Evolutionary conservation across 345 rosid genomes (phyloP).

Genomic region (Salix koriyanagi): DNA sequence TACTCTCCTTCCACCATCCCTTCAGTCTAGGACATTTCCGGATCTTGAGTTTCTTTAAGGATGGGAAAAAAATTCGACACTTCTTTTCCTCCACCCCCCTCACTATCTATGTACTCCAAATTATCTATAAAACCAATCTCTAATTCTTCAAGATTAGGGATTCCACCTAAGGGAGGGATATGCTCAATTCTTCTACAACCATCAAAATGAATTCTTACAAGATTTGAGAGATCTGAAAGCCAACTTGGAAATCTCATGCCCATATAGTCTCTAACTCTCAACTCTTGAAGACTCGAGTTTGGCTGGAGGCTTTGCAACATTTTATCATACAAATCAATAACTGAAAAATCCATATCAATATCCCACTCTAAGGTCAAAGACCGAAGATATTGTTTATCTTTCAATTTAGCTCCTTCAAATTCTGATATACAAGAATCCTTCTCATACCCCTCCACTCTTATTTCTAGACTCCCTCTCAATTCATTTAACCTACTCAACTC

Average conservation of each 20-base stretch:
- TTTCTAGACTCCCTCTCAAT: too few species aligned
- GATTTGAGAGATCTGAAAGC: background rate
- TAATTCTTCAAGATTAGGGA: background rate
- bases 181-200: background rate
- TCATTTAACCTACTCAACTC: too few species aligned
- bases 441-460: too few species aligned
- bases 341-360: background rate
- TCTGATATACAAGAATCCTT: too few species aligned
- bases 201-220: background rate
- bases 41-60: conserved; percentile 1
- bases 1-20: background rate
- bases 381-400: too few species aligned
- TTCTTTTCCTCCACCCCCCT: background rate
- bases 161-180: background rate
- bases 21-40: background rate
- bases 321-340: background rate
- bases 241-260: background rate
- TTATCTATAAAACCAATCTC: too few species aligned
- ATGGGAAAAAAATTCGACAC: background rate
- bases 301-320: conserved; percentile 6
- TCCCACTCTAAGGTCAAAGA: too few species aligned
- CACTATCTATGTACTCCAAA: background rate
- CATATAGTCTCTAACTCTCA: background rate
- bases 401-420: too few species aligned
- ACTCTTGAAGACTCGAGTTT: background rate